A percentile compares a stretch with the other conserved stretches of the same genome.
Evolutionary conservation across 768 basidiomycete species (phyloP).

Genomic region (Kwoniella sp.): DNA sequence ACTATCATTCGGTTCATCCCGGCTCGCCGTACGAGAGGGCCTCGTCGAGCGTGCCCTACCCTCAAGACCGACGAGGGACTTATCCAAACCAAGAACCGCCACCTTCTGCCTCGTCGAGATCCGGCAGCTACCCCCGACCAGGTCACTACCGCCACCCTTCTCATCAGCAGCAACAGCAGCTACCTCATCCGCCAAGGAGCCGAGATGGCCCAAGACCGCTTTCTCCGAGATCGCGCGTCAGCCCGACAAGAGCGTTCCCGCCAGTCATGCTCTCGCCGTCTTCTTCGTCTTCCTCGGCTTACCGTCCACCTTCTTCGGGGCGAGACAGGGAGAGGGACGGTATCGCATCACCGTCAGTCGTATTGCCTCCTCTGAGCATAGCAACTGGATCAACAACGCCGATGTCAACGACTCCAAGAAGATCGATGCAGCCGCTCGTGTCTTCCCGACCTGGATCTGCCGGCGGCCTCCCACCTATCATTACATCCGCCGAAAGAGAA

Average conservation of each 20-base stretch:
- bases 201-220: constrained; percentile 3
- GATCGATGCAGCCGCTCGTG: not conserved
- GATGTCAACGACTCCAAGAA: not conserved
- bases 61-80: not conserved
- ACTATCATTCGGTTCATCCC: constrained; percentile 6
- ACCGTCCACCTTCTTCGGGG: constrained; percentile 8
- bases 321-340: constrained; percentile 1
- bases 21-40: constrained; percentile 3
- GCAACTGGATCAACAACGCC: not conserved
- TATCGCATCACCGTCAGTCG: not conserved
- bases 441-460: constrained; percentile 1
- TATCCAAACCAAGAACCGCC: too few relatives aligned
- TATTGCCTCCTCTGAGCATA: constrained; percentile 11
- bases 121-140: not conserved
- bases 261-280: constrained; percentile 6
- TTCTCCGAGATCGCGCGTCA: constrained; percentile 4
- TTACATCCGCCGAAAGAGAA: not conserved
- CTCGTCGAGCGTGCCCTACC: constrained; percentile 4
- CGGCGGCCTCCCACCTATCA: constrained; percentile 14
- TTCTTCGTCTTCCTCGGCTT: not conserved
- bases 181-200: not conserved
- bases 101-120: too few relatives aligned
- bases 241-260: not conserved
- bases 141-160: not conserved
- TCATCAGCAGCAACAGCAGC: not conserved